These are phyloP conservation scores for Monilinia fructigena DNA, from an alignment of 2,329 filamentous ascomycete genomes.

Conservation along the genomic window DNA sequence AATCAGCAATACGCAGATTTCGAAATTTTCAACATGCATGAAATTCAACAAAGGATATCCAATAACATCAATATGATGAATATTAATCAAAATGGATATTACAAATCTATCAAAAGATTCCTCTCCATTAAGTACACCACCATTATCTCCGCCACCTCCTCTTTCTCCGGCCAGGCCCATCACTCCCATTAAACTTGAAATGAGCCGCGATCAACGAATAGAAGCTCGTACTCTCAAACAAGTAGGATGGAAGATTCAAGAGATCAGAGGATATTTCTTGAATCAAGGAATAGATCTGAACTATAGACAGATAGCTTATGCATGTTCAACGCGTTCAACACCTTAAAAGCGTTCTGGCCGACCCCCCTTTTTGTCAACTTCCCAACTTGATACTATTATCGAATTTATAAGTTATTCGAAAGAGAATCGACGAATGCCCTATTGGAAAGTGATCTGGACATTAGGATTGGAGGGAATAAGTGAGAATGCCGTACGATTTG, in stretches of 20 bases:
- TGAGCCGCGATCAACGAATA: too few species aligned
- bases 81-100: too few species aligned
- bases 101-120: too few species aligned
- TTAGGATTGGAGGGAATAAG: background rate
- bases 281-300: constrained; percentile 23
- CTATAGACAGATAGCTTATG: constrained; percentile 19
- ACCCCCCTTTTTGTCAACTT: background rate
- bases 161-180: too few species aligned
- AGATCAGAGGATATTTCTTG: background rate
- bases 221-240: too few species aligned
- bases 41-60: too few species aligned
- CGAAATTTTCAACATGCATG: too few species aligned
- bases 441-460: background rate
- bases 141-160: too few species aligned
- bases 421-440: background rate
- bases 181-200: too few species aligned
- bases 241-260: background rate
- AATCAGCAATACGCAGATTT: too few species aligned
- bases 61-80: too few species aligned
- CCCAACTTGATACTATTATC: background rate
- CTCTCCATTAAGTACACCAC: too few species aligned
- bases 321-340: background rate
- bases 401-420: background rate
- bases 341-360: background rate
- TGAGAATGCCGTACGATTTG: background rate